phyloP scores from a whole-genome alignment of 2,329 filamentous ascomycete species.

The Ophiostoma triangulosporum region DNA sequence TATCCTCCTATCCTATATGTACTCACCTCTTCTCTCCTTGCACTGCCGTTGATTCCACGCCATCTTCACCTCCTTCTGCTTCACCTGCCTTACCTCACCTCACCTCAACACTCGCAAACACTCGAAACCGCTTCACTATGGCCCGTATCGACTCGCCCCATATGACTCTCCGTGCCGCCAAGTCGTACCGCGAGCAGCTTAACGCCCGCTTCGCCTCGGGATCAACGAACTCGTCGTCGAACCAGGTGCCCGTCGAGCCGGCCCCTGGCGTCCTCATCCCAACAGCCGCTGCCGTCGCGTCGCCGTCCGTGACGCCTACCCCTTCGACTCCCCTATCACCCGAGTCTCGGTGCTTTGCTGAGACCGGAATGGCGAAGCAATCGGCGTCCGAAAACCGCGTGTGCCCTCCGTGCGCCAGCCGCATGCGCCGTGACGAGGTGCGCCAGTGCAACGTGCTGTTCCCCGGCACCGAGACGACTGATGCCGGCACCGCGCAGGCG shows the following conservation, averaged over 20 bases:
- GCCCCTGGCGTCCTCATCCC: not conserved
- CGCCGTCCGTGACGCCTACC: not conserved
- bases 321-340: not conserved
- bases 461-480: not conserved
- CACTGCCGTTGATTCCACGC: not conserved
- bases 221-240: not conserved
- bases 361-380: slow-evolving; percentile 27
- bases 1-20: not conserved
- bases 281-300: not conserved
- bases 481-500: slow-evolving; percentile 13
- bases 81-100: not conserved
- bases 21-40: not conserved
- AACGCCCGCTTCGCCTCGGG: slow-evolving; percentile 4
- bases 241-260: not conserved
- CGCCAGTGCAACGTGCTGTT: slow-evolving; percentile 5
- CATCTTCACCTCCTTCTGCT: not conserved
- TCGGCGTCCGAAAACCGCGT: slow-evolving; percentile 22
- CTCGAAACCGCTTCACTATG: not conserved
- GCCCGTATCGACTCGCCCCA: not conserved
- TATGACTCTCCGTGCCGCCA: slow-evolving; percentile 1
- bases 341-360: slow-evolving; percentile 28
- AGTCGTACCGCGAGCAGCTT: slow-evolving; percentile 7
- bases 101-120: not conserved
- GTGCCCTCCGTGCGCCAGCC: slow-evolving; percentile 27
- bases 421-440: slow-evolving; percentile 16